These are phyloP conservation scores for Ustulina deusta DNA, from an alignment of 2,329 filamentous ascomycete genomes.

Conservation along the genomic window DNA sequence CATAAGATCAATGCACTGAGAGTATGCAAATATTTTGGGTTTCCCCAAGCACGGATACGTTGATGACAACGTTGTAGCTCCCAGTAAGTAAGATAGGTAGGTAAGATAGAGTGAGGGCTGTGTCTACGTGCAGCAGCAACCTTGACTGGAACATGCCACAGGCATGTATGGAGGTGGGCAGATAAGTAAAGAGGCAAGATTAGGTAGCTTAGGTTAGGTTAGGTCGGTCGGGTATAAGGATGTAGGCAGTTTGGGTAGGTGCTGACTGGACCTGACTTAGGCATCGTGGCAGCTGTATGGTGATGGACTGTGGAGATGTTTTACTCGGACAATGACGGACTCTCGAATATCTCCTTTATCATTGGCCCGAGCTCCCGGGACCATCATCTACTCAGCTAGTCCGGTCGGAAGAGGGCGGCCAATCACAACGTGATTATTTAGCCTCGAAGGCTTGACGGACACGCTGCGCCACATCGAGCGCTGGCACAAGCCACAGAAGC, in stretches of 20 bases:
- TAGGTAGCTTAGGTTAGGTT: neutral
- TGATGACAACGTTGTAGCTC: neutral
- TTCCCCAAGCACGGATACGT: neutral
- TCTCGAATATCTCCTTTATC: neutral
- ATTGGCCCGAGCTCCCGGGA: constrained; percentile 32
- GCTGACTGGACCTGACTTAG: too few species aligned
- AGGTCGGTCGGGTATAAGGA: constrained; percentile 7
- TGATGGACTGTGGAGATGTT: neutral
- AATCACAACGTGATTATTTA: constrained; percentile 47
- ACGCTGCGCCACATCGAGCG: constrained; percentile 31
- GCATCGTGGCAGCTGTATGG: neutral
- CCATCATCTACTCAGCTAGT: constrained; percentile 11
- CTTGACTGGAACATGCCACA: neutral
- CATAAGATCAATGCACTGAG: neutral
- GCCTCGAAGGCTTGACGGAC: constrained; percentile 26
- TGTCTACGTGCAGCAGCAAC: neutral
- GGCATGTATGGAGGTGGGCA: neutral
- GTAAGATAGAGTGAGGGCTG: neutral
- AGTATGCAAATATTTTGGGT: neutral
- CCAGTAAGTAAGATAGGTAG: neutral
- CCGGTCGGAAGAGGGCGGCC: constrained; percentile 32
- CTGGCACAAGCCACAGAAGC: constrained; percentile 32
- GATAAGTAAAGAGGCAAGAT: neutral
- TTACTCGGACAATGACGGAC: constrained; percentile 22
- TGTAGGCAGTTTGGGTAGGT: neutral